Percentiles rank a stretch among this genome's conserved stretches.
These are phyloP conservation scores for Prunus yedoensis DNA, from an alignment of 331 rosid genomes.

Conservation along the genomic window DNA sequence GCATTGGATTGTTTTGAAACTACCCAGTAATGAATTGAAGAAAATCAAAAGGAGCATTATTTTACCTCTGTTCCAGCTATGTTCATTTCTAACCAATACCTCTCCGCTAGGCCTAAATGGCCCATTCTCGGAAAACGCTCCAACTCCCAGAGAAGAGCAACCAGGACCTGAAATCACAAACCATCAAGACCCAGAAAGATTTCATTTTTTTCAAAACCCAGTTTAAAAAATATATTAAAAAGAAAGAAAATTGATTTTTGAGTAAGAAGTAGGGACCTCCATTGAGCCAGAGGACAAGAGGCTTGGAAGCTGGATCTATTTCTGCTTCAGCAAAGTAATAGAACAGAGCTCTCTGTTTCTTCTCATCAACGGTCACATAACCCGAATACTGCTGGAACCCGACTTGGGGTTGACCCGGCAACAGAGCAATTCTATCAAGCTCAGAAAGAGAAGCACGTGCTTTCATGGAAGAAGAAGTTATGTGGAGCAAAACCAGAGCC, in stretches of 20 bases:
- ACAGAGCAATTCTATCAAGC: constrained; percentile 27
- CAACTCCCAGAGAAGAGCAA: constrained; percentile 65
- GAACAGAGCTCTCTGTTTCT: constrained; percentile 40
- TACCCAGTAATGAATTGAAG: constrained; percentile 3
- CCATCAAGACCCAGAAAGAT: constrained; percentile 5
- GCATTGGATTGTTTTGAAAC: not conserved
- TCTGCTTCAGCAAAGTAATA: constrained; percentile 57
- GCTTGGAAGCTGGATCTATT: constrained; percentile 46
- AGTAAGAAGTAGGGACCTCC: constrained; percentile 38
- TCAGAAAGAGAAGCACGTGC: constrained; percentile 26
- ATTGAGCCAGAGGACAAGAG: constrained; percentile 63
- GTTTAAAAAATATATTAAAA: not conserved
- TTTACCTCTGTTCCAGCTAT: constrained; percentile 58
- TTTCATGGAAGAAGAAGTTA: constrained; percentile 21
- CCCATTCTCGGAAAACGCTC: constrained; percentile 62
- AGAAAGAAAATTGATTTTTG: not conserved
- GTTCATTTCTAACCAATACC: constrained; percentile 35
- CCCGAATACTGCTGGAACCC: constrained; percentile 54
- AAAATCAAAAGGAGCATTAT: not conserved
- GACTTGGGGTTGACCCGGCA: constrained; percentile 59
- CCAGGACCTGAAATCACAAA: constrained; percentile 46
- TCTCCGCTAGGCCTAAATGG: constrained; percentile 58
- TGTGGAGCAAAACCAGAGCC: constrained; percentile 35
- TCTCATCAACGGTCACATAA: constrained; percentile 46
- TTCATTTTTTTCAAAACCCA: not conserved